Evolutionary conservation across 176 grass and related monocot genomes (phyloP), one percentile per base, ranked within the genome.

Genomic region (Ensete ventricosum): DNA sequence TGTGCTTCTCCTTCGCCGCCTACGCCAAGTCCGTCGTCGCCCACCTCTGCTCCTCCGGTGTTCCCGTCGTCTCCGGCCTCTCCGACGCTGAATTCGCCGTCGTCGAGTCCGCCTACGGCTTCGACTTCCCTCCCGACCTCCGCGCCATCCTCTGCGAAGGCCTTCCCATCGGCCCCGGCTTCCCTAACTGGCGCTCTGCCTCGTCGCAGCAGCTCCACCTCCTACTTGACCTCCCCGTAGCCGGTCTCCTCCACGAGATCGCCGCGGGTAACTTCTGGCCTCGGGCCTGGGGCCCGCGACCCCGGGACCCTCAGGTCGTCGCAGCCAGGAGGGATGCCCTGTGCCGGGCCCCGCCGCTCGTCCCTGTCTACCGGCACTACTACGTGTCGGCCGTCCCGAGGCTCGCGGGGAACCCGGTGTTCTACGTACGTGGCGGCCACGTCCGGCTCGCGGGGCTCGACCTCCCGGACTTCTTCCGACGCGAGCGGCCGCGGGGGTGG

Each of bases 131-230:
- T 1, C 78, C 78, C 0, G 78, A 80, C 43, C 54, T 80, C 55
- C 78, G 78, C 3, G 16, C 12, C 1, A 60, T 80, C 43, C 78
- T 80, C 20, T n/a, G 29, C 19, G 78, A 80, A 43, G 78, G 67
- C 34, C 78, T 80, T 8, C 78, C 78, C 8, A 12, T 80, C 24
- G 53, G 68, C 10, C 16, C 68, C 12, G 68, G 78, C 13, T 80
- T 80, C 68, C 78, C 78, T 8, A 72, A 80, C 55, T 80, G 78
- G 78, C 67, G 78, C n/a, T 52, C 68, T 55, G 55, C 68, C 55
- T 72, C 67, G 20, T 26, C 78, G 54, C 26, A 72, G 43, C 68
- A 78, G 14, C 63, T 72, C 22, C 23, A 50, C 9, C 14, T 69
- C 23, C 76, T 80, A 53, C 78, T 80, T 29, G 19, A 2, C 67